Conservation (phyloP, 805 yeast genomes). For the Aciculoconidium aculeatum region DNA sequence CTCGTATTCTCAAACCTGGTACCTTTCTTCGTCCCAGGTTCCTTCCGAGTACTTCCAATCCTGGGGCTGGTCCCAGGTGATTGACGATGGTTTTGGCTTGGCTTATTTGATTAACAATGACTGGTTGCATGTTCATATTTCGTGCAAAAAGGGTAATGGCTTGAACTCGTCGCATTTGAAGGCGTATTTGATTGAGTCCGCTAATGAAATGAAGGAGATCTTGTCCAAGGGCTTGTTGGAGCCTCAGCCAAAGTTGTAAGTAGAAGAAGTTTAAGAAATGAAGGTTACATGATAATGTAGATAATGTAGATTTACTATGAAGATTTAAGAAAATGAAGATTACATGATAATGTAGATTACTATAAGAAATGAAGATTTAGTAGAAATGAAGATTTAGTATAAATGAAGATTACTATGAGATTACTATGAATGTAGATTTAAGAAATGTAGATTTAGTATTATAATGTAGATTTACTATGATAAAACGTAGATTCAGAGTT, state of each 20-base stretch:
- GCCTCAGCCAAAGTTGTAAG: constrained; percentile 35
- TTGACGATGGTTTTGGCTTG: constrained; percentile 87
- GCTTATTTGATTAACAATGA: constrained; percentile 90
- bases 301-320: too few species aligned
- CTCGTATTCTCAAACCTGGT: constrained; percentile 78
- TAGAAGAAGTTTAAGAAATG: too few species aligned
- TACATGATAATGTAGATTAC: too few species aligned
- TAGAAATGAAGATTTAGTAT: background rate
- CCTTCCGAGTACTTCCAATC: constrained; percentile 78
- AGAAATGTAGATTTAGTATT: too few species aligned
- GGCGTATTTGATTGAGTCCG: constrained; percentile 68
- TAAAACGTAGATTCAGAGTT: too few species aligned
- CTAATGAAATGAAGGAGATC: constrained; percentile 71
- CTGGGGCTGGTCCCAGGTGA: constrained; percentile 95
- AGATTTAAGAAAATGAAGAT: too few species aligned
- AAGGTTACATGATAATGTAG: too few species aligned
- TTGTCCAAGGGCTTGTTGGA: constrained; percentile 36
- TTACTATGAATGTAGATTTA: too few species aligned
- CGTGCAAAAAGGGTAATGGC: constrained; percentile 59
- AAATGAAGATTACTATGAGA: too few species aligned
- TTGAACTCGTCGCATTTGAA: constrained; percentile 54
- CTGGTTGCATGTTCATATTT: constrained; percentile 80
- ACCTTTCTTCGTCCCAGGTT: constrained; percentile 81
- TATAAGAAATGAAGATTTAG: constrained; percentile 1
- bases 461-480: too few species aligned